Base-by-base conservation (phyloP, 2,329 filamentous ascomycete species). In the Zymoseptoria ardabiliae region DNA sequence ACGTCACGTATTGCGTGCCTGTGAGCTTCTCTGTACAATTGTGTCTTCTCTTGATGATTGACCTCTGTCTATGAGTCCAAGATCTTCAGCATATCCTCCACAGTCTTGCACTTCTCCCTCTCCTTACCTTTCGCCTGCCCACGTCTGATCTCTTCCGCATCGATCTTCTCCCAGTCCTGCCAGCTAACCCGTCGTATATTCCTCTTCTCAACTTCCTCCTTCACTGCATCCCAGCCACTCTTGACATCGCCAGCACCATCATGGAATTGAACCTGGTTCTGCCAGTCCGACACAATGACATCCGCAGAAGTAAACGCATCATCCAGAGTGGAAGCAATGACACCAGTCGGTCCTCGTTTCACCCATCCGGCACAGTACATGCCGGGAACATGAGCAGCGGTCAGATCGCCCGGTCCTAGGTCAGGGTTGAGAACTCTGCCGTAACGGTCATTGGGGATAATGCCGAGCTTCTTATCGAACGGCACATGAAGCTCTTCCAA, bases 341-440 rank as follows among this genome's bases (percentile, higher is more conserved):
- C 92, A 2, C 94, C 94, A 0, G 91, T 97, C 0, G 94, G 93
- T 0, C 94, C 94, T 41, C 88, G 84, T 77, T 97, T 97, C 9
- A 97, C 91, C 94, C 94, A 99, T 0, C 94, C 94, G 17, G 93
- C 89, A 65, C 91, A 96, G 75, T 99, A 99, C 25, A 96, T 74
- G 0, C 93, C 91, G 0, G 87, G 84, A 0, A 89, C 69, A 72
- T 83, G 70, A 65, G 78, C 69, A 62, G 80, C 75, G 65, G 78
- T 67, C 56, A 79, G 68, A 60, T 73, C 64, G 64, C 74, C 67
- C 66, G 77, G 69, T 68, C 78, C 58, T 72, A 72, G 60, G 4
- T 65, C 59, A 2, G 75, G 75, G 17, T 71, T 73, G 2, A 84
- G 77, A 20, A 95, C 84, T 55, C 94, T 85, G 0, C 94, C 94